Base-by-base conservation (phyloP, 768 basidiomycete genomes). In the Bullera alba region DNA sequence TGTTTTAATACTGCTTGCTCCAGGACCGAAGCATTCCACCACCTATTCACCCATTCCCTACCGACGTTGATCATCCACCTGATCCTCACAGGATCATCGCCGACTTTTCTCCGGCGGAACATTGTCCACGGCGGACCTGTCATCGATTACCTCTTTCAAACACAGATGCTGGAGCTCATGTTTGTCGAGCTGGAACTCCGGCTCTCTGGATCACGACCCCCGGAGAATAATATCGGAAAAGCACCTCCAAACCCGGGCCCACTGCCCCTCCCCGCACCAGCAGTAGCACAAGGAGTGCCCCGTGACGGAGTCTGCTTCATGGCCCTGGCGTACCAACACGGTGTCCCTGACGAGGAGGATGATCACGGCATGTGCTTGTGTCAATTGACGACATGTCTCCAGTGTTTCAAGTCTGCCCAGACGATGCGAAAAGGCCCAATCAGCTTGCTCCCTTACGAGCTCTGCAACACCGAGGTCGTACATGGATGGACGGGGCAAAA, bases 1-100 rank as follows among this genome's bases (percentile, higher is more conserved):
- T 42, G 12, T 42, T 12, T 22, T 27, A 14, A 34, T 26, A 12
- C 36, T 14, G 23, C 21, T 35, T 12, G 8, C 51, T 17, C 4
- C 51, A 72, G 70, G 70, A 60, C 65, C 48, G 71, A 72, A 55
- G 62, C 71, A 26, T 72, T 72, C 46, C 71, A 72, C 48, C 63
- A 69, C 37, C 55, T 67, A 12, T 72, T 70, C 53, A 70, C 65
- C 16, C 55, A 60, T 36, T 58, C 63, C 5, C 38, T 72, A 15
- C 69, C 71, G 10, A 66, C 63, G 16, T 54, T 72, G 16, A 51
- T 72, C 47, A 70, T 72, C 48, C 60, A 67, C 21, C 60, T 72
- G 44, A 72, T 72, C 50, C 57, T 67, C 30, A 57, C 61, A 17
- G 67, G 63, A 19, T 52, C 64, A 3, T 58, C 61, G 0, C 68